Evolutionary conservation across 495 filamentous ascomycete genomes (phyloP).

Genomic region (Antarctomyces pellizariae): DNA sequence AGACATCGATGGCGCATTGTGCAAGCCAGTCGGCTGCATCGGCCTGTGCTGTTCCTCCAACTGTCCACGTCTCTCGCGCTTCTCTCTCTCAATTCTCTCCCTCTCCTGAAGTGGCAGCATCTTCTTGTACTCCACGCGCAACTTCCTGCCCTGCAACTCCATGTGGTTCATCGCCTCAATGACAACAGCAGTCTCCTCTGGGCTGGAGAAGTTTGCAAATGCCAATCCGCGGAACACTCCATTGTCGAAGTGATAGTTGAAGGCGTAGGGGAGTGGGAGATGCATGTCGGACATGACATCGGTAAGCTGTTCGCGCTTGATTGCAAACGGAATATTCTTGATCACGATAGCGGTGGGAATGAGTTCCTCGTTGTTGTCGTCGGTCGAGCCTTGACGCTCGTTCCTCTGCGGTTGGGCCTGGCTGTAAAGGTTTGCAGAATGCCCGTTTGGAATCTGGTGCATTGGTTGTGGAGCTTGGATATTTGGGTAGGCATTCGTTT

Average conservation of each 20-base stretch:
- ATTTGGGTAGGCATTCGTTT: slow-evolving; percentile 1
- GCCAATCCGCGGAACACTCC: slow-evolving; percentile 90
- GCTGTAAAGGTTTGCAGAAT: slow-evolving; percentile 13
- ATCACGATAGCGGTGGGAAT: slow-evolving; percentile 98
- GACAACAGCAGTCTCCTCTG: slow-evolving; percentile 75
- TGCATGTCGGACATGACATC: slow-evolving; percentile 78
- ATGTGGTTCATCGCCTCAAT: slow-evolving; percentile 86
- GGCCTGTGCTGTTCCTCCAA: slow-evolving; percentile 89
- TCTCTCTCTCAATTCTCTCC: slow-evolving; percentile 90
- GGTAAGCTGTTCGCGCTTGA: slow-evolving; percentile 89
- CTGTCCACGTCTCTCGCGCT: slow-evolving; percentile 87
- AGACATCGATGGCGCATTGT: slow-evolving; percentile 64
- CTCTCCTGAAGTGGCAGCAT: slow-evolving; percentile 90
- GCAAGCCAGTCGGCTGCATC: slow-evolving; percentile 36
- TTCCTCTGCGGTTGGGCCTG: slow-evolving; percentile 12
- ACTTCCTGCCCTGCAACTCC: slow-evolving; percentile 79
- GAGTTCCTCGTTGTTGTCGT: slow-evolving; percentile 46
- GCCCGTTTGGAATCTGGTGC: slow-evolving; percentile 1
- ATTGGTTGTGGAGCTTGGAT: slow-evolving; percentile 10
- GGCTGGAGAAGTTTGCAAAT: slow-evolving; percentile 94
- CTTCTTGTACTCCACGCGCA: slow-evolving; percentile 97
- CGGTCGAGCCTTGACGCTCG: slow-evolving; percentile 10
- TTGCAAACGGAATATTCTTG: slow-evolving; percentile 97
- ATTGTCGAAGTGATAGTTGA: slow-evolving; percentile 99
- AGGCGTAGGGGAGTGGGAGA: slow-evolving; percentile 84